Evolutionary conservation across 176 grass and related monocot genomes (phyloP).

Genomic region (Aegilops speltoides): DNA sequence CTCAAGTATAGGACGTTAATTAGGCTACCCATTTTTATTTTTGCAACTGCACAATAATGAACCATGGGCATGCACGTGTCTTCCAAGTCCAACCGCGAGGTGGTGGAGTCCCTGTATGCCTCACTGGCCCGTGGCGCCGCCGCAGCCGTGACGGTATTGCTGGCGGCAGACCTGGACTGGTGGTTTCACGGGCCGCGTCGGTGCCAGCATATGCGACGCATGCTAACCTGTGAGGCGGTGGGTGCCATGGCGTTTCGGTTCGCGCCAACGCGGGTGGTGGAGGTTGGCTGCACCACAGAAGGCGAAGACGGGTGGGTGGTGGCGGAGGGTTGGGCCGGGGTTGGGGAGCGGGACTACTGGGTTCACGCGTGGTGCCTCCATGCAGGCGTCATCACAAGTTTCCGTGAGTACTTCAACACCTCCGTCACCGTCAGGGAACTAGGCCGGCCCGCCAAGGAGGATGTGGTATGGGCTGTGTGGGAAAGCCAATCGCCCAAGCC

Average conservation of each 20-base stretch:
- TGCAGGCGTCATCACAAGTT: not conserved
- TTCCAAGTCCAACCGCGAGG: not conserved
- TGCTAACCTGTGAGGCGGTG: slow-evolving; percentile 27
- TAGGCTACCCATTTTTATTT: no score
- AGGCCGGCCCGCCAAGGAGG: not conserved
- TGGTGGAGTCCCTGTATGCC: slow-evolving; percentile 47
- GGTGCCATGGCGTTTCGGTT: not conserved
- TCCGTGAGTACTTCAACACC: slow-evolving; percentile 66
- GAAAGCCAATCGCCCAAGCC: slow-evolving; percentile 8
- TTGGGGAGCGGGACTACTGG: slow-evolving; percentile 27
- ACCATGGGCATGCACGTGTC: not conserved
- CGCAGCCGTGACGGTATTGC: not conserved
- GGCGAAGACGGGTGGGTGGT: slow-evolving; percentile 6
- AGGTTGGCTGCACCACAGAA: not conserved
- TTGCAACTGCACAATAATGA: no score
- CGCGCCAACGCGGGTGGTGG: not conserved
- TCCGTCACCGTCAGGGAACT: slow-evolving; percentile 37
- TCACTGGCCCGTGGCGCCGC: slow-evolving; percentile 19
- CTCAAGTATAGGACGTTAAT: no score
- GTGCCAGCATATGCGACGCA: slow-evolving; percentile 44
- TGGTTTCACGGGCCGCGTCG: slow-evolving; percentile 49
- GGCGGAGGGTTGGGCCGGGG: not conserved
- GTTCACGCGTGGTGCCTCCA: slow-evolving; percentile 53
- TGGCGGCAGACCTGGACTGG: slow-evolving; percentile 43
- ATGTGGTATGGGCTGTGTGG: slow-evolving; percentile 20